A percentile compares a stretch with the other conserved stretches of the same genome.
phyloP scores from a whole-genome alignment of 169 alveolate species.

The Plasmodium ovale region DNA sequence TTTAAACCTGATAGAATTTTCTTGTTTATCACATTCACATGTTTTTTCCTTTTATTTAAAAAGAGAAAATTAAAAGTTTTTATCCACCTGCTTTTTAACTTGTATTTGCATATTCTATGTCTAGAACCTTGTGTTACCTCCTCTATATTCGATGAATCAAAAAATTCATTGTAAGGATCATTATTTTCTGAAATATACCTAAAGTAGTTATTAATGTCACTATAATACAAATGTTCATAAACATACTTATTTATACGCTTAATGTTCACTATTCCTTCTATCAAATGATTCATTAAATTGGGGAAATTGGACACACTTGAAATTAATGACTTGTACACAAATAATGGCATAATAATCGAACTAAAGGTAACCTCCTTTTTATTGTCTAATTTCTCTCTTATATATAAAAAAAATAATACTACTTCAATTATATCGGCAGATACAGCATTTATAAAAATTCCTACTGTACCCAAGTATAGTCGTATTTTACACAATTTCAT shows the following conservation, averaged over 20 bases:
- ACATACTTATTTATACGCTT: constrained; percentile 46
- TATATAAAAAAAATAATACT: constrained; percentile 32
- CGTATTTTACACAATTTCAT: constrained; percentile 58
- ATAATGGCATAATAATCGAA: constrained; percentile 56
- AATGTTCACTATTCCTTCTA: constrained; percentile 40
- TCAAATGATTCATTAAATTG: constrained; percentile 44
- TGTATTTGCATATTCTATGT: neutral
- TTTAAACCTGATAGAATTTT: constrained; percentile 18
- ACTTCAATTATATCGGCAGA: constrained; percentile 70
- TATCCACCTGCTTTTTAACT: neutral
- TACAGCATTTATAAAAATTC: constrained; percentile 41
- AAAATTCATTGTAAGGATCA: neutral
- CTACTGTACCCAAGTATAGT: constrained; percentile 43
- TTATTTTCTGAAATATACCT: constrained; percentile 19
- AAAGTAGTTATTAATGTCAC: constrained; percentile 45
- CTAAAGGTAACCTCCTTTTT: constrained; percentile 33
- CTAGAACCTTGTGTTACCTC: neutral
- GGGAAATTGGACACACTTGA: constrained; percentile 46
- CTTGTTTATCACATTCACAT: constrained; percentile 20
- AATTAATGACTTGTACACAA: constrained; percentile 52
- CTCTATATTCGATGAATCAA: neutral
- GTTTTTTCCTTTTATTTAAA: neutral
- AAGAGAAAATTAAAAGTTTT: constrained; percentile 4
- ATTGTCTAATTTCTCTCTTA: constrained; percentile 41
- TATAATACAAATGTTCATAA: constrained; percentile 39